These are phyloP conservation scores for Clavariopsis aquatica DNA, from an alignment of 495 filamentous ascomycete genomes.

Conservation along the genomic window DNA sequence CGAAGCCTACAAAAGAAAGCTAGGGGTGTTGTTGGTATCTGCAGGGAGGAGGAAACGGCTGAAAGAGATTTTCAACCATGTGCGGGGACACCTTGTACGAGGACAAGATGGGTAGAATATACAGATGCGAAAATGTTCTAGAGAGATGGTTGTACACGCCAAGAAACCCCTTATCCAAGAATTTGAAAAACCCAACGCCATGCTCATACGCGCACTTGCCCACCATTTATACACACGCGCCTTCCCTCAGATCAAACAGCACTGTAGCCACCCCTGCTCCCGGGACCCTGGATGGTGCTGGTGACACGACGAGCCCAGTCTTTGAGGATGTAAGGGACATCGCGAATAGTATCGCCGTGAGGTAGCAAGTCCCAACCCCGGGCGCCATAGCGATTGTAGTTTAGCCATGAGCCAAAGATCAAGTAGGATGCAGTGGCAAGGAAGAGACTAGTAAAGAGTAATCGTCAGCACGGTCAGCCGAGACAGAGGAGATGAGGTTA, in stretches of 20 bases:
- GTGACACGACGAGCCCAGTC: slow-evolving; percentile 79
- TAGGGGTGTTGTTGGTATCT: no score
- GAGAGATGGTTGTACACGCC: neutral
- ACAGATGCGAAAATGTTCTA: neutral
- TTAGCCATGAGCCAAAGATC: slow-evolving; percentile 98
- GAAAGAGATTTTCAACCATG: neutral
- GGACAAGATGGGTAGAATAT: neutral
- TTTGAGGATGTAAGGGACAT: slow-evolving; percentile 87
- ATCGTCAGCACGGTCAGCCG: slow-evolving; percentile 1
- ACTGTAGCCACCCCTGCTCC: slow-evolving; percentile 86
- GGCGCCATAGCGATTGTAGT: slow-evolving; percentile 95
- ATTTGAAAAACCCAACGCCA: neutral
- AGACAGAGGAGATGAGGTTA: neutral
- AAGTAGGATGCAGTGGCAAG: slow-evolving; percentile 84
- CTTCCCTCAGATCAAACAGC: slow-evolving; percentile 65
- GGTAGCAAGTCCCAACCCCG: slow-evolving; percentile 94
- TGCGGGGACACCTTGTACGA: neutral
- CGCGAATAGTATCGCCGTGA: slow-evolving; percentile 87
- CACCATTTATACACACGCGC: neutral
- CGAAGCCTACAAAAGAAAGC: no score
- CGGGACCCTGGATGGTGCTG: slow-evolving; percentile 78
- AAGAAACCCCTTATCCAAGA: neutral
- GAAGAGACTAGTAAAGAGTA: slow-evolving; percentile 63
- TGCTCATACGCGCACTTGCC: neutral
- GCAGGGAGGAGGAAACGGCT: no score